A percentile compares a stretch with the other conserved stretches of the same genome.
Evolutionary conservation across 225 moss, liverwort and hornwort species (phyloP).

Genomic region (Sphagnum tenellum): DNA sequence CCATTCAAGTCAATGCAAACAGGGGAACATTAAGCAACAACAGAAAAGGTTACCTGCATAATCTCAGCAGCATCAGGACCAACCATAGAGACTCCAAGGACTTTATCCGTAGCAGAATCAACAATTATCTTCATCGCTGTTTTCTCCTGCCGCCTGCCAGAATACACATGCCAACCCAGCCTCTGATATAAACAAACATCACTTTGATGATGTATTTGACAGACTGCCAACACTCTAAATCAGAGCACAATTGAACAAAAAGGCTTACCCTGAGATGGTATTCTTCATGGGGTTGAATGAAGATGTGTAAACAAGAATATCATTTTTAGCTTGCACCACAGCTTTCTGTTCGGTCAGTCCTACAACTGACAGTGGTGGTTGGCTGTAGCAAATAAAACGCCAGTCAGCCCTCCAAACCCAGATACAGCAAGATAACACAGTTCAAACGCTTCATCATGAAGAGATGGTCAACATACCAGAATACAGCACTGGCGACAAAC

Average conservation of each 20-base stretch:
- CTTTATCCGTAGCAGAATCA: constrained; percentile 59
- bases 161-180: neutral
- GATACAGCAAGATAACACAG: neutral
- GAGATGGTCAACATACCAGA: constrained; percentile 30
- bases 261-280: constrained; percentile 64
- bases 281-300: constrained; percentile 99
- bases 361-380: constrained; percentile 77
- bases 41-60: constrained; percentile 45
- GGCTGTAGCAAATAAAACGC: constrained; percentile 26
- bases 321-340: constrained; percentile 32
- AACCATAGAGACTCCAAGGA: constrained; percentile 71
- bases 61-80: constrained; percentile 96
- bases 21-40: neutral
- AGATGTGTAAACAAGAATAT: constrained; percentile 57
- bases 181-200: no score
- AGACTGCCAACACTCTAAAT: no score
- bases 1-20: neutral
- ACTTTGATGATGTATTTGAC: no score
- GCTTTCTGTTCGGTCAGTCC: constrained; percentile 68
- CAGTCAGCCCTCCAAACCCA: constrained; percentile 1
- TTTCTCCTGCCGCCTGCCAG: constrained; percentile 70
- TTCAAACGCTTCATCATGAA: neutral
- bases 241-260: neutral
- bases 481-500: constrained; percentile 80
- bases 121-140: constrained; percentile 83